Base-by-base conservation (phyloP, 2,329 filamentous ascomycete species). In the Fusarium chlamydosporum region DNA sequence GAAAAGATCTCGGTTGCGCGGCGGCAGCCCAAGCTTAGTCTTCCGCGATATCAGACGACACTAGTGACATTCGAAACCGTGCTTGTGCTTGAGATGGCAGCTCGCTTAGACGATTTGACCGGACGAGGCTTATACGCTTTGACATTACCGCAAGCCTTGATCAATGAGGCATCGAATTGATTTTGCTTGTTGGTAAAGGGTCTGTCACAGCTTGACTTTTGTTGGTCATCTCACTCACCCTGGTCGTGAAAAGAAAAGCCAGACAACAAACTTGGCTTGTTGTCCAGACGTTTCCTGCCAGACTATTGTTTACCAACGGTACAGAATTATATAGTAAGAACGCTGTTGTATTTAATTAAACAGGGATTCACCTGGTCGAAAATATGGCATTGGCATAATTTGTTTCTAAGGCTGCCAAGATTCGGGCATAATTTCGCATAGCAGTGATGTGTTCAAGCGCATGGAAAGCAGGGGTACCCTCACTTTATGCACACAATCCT, bases 381-480 rank as follows among this genome's bases (percentile, higher is more conserved):
- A 29, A 2, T 13, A 40, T 43, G 18, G 31, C 27, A 40, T 53
- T 59, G 46, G 15, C 26, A 65, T 54, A 46, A 47, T 37, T 23
- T 58, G 56, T 58, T 58, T 55, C 50, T 10, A 16, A 23, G 31
- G n/a, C 15, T 56, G 41, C 40, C 58, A 38, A 51, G 40, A 37
- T 20, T 27, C 23, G 52, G 29, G 53, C 31, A 60, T 33, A 60
- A 65, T 65, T 26, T 65, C 54, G 41, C 52, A 56, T 65, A 20
- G 34, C 31, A 42, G 37, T 47, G 26, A 48, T 51, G 51, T 48
- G 55, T 53, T 53, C 54, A 35, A 20, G 40, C 31, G 41, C 57
- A 61, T 61, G 26, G 37, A 38, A 27, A n/a, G n/a, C 55, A 65
- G 55, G 62, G 62, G 20, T 61, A 50, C 31, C 37, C 55, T 65